Base-by-base conservation (phyloP, 345 rosid genomes). In the Moricandia moricandioides region DNA sequence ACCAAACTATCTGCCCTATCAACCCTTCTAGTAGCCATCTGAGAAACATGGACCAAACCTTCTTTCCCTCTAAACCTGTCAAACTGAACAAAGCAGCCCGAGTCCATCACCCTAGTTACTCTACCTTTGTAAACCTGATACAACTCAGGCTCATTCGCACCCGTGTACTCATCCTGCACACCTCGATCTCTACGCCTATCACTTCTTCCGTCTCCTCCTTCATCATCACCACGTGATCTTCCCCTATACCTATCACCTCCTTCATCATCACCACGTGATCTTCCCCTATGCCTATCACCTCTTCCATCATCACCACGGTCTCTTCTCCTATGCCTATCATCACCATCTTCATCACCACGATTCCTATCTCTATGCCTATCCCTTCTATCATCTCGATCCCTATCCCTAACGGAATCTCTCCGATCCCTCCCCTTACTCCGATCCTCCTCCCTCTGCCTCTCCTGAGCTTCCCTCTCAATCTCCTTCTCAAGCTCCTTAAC, bases 11-110 rank as follows among this genome's bases (percentile, higher is more conserved):
- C 84, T 1, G 81, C 77, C 39, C 79, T 83, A 2, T 75, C 79
- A 71, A 60, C 80, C 65, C 88, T 88, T 75, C 88, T 81, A 58
- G 81, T 85, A 52, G 91, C 93, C 61, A 90, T 87, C 88, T 92
- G 93, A 5, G 97, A 90, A 70, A 90, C 85, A 85, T 91, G 97
- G 47, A 90, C 96, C 77, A 92, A 63, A 17, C 97, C 99, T 81
- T 91, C 99, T 75, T 89, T 90, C n/a, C 96, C 97, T 76, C 86
- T 83, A 71, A 90, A 83, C 59, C 82, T 93, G 71, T 62, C 89
- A 75, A 94, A 81, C 52, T 87, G 93, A 71, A 94, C 99, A 55
- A 94, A 90, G 68, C 93, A 92, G 24, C 93, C 97, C 0, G 89
- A 65, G 4, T 89, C 97, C 97, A 91, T 90, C 39, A 92, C 96